These are phyloP conservation scores for Astragalus glycyphyllos DNA, from an alignment of 306 rosid species.

Conservation along the genomic window DNA sequence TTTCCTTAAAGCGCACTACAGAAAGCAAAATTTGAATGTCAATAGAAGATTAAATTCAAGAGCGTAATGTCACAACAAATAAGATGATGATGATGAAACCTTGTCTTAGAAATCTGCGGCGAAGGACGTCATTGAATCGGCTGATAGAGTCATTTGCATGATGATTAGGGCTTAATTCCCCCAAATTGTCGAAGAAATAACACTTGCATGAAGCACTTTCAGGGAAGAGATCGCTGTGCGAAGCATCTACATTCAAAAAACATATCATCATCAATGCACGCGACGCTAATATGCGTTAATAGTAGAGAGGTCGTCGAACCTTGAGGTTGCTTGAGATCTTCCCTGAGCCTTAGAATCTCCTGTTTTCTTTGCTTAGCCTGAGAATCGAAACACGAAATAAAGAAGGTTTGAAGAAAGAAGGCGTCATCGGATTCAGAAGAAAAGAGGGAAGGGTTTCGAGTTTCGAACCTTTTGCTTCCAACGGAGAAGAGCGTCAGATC, in stretches of 20 bases:
- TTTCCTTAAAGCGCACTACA: constrained; percentile 76
- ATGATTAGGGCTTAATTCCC: constrained; percentile 54
- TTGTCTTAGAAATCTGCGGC: constrained; percentile 91
- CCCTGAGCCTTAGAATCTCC: constrained; percentile 73
- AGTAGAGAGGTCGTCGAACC: constrained; percentile 46
- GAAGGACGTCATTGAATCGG: constrained; percentile 83
- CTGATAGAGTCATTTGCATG: constrained; percentile 50
- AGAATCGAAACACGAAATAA: constrained; percentile 27
- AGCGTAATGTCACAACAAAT: not conserved
- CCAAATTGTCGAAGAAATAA: constrained; percentile 75
- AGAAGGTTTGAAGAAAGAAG: not conserved
- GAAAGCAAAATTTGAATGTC: constrained; percentile 25
- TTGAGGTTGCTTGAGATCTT: constrained; percentile 78
- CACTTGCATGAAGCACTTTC: constrained; percentile 87
- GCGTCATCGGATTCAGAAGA: not conserved
- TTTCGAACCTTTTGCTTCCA: constrained; percentile 89
- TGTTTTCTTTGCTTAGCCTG: constrained; percentile 94
- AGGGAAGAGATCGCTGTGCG: constrained; percentile 72
- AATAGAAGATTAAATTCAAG: constrained; percentile 12
- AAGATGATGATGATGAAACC: constrained; percentile 47
- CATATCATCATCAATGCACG: not conserved
- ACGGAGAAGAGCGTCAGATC: constrained; percentile 74
- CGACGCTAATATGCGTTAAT: not conserved
- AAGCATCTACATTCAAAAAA: constrained; percentile 60
- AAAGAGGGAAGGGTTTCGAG: constrained; percentile 12